Evolutionary conservation across 352 stramenopile species (phyloP), one percentile per base, ranked within the genome.

Genomic region (Plasmopara halstedii): DNA sequence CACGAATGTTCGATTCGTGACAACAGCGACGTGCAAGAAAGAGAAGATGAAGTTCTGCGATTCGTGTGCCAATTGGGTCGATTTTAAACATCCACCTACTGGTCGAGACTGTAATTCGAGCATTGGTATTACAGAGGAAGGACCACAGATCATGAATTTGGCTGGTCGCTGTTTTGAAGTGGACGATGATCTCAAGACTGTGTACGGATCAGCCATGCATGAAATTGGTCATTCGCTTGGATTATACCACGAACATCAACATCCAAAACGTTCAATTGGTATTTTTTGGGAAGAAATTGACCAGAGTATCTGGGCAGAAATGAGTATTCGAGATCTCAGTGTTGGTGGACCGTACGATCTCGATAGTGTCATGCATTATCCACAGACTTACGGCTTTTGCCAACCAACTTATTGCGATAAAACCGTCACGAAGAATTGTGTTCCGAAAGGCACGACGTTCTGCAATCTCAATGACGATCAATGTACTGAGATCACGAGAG

Each of bases 231-330:
- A 90, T 59, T 69, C 64, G 21, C 47, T 90, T 10, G 79, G 76
- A 6, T 55, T 90, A 42, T 90, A 88, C 65, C 76, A 90, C 58
- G 79, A 90, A 55, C 75, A 90, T 58, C 75, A 87, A 58, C 79
- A 90, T 52, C 71, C 75, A 14, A 50, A 70, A n/a, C 75, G 74
- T 52, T 65, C 54, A 20, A 77, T 88, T 31, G 70, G 66, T 23
- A 58, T 90, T 22, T 85, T 90, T 54, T 87, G 73, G 71, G 73
- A 88, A 49, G 55, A 81, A 47, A 78, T 84, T 33, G 64, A 82
- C 31, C 77, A 84, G 46, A 72, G 59, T n/a, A 64, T 85, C 36
- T 88, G 73, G 73, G 65, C 62, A 31, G 77, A 86, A 45, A 80
- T 86, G 71, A 83, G 66, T 22, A 63, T 82, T 40, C 77, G 72